Evolutionary conservation across 2,329 filamentous ascomycete species (phyloP).

Genomic region (Cordyceps tenuipes): DNA sequence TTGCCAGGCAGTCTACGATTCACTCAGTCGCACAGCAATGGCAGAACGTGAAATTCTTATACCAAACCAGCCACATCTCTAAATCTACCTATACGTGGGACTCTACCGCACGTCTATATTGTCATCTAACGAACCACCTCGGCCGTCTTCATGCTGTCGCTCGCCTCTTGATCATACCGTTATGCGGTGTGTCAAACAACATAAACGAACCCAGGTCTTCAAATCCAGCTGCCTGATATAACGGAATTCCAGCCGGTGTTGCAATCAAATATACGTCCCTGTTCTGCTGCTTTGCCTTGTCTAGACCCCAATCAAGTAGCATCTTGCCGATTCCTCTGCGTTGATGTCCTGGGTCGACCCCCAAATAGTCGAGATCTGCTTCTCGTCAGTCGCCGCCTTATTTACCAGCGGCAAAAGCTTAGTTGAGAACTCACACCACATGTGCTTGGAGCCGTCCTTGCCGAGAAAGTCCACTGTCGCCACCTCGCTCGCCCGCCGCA

Average conservation of each 20-base stretch:
- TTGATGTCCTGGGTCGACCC: constrained; percentile 15
- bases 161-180: constrained; percentile 5
- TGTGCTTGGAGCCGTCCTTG: constrained; percentile 12
- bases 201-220: background rate
- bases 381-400: background rate
- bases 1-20: too few relatives aligned
- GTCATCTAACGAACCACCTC: background rate
- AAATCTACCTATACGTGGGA: background rate
- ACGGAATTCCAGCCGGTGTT: constrained; percentile 6
- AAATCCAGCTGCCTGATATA: constrained; percentile 5
- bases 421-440: constrained; percentile 14
- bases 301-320: constrained; percentile 14
- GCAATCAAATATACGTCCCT: constrained; percentile 10
- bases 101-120: background rate
- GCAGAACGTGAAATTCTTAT: too few relatives aligned
- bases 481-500: constrained; percentile 7
- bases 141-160: background rate
- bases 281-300: constrained; percentile 8
- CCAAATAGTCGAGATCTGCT: constrained; percentile 15
- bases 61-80: background rate
- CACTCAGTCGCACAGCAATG: too few relatives aligned
- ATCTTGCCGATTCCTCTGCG: constrained; percentile 15
- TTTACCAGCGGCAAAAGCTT: background rate
- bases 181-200: constrained; percentile 6
- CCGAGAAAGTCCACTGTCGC: constrained; percentile 13